These are phyloP conservation scores for Populus deltoides DNA, from an alignment of 345 rosid species.

Conservation along the genomic window DNA sequence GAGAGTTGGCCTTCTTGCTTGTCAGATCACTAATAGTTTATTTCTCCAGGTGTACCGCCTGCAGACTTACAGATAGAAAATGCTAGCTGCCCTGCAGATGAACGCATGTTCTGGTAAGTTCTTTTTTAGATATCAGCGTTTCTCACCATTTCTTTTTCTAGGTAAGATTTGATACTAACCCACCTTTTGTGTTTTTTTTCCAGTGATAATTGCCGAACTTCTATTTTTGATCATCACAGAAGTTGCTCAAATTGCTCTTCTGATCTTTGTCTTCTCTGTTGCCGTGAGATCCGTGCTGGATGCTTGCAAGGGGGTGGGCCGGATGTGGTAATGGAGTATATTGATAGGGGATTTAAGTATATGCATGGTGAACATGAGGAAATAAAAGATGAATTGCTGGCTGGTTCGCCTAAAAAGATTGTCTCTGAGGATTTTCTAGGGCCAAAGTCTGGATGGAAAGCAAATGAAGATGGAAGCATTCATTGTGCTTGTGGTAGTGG, in stretches of 20 bases:
- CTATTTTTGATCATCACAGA: conserved; percentile 30
- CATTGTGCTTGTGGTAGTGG: conserved; percentile 55
- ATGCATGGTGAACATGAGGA: not conserved
- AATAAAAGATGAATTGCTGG: not conserved
- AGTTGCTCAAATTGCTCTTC: conserved; percentile 25
- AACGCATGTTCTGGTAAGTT: conserved; percentile 42
- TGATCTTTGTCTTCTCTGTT: conserved; percentile 30
- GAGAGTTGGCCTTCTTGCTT: not conserved
- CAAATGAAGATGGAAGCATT: conserved; percentile 47
- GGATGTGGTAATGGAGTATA: conserved; percentile 17
- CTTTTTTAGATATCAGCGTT: not conserved
- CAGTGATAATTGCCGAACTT: conserved; percentile 62
- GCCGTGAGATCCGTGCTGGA: conserved; percentile 27
- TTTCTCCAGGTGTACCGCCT: conserved; percentile 21
- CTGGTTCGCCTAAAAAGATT: not conserved
- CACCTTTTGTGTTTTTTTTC: not conserved
- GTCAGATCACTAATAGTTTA: not conserved
- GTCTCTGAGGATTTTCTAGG: conserved; percentile 2
- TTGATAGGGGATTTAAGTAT: conserved; percentile 28
- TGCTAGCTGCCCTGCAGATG: conserved; percentile 20
- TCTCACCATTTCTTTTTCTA: not conserved
- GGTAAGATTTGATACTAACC: not conserved
- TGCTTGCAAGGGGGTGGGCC: conserved; percentile 4
- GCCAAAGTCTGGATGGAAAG: conserved; percentile 41
- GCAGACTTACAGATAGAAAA: conserved; percentile 13